phyloP scores from a whole-genome alignment of 805 yeast species.

The Pichia sporocuriosa region DNA sequence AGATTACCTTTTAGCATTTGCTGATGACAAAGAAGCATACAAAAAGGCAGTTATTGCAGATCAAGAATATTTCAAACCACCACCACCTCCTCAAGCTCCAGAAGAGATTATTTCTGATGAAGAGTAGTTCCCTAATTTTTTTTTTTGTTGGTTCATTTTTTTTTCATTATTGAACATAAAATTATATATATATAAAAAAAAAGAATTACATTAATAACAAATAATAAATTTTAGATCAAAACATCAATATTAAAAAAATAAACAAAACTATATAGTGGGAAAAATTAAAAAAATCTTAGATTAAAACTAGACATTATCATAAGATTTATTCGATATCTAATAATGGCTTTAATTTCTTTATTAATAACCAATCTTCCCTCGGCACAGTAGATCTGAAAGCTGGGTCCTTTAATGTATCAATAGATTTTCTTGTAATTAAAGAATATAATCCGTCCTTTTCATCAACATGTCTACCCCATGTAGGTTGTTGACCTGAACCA shows the following conservation, averaged over 20 bases:
- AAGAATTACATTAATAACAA: too few species aligned
- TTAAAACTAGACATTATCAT: neutral
- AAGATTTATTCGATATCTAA: conserved; percentile 54
- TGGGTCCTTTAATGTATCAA: conserved; percentile 96
- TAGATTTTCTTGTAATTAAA: conserved; percentile 80
- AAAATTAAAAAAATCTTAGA: neutral
- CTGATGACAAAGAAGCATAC: conserved; percentile 51
- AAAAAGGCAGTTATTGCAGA: conserved; percentile 42
- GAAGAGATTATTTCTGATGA: conserved; percentile 15
- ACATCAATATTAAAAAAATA: too few species aligned
- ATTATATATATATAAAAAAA: too few species aligned
- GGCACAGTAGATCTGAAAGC: conserved; percentile 94
- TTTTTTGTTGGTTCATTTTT: too few species aligned
- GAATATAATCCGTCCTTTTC: conserved; percentile 89
- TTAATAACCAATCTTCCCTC: conserved; percentile 91
- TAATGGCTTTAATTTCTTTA: conserved; percentile 80
- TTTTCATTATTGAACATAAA: too few species aligned
- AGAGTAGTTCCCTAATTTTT: conserved; percentile 2
- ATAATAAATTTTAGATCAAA: too few species aligned
- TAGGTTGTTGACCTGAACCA: conserved; percentile 87
- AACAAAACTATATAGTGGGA: too few species aligned
- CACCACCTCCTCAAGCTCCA: conserved; percentile 15
- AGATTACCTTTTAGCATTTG: conserved; percentile 75
- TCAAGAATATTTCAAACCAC: conserved; percentile 58
- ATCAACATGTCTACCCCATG: conserved; percentile 99